Evolutionary conservation across 2,329 filamentous ascomycete species (phyloP).

Genomic region (Cadophora malorum): DNA sequence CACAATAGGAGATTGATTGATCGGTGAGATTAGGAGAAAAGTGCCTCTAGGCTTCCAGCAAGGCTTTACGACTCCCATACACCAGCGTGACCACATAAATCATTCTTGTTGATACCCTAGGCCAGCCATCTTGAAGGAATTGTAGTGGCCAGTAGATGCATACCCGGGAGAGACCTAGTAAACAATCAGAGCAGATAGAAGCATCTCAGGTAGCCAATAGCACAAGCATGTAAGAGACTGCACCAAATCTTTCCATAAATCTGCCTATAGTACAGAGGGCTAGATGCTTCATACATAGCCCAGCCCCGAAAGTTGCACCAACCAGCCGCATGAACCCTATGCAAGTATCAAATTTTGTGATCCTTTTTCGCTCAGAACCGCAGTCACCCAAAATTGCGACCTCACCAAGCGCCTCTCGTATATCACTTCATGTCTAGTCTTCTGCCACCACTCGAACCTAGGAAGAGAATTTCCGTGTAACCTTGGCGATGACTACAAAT

Average conservation of each 20-base stretch:
- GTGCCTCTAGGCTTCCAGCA: no score
- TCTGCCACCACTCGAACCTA: constrained; percentile 25
- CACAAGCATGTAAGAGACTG: background rate
- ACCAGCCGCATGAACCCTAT: constrained; percentile 23
- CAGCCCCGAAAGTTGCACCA: constrained; percentile 12
- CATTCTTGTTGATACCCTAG: no score
- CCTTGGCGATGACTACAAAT: constrained; percentile 84
- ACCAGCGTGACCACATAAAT: no score
- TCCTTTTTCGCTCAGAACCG: constrained; percentile 5
- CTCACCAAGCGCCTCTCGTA: background rate
- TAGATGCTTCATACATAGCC: constrained; percentile 5
- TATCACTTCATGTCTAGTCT: background rate
- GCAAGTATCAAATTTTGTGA: constrained; percentile 25
- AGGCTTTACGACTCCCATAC: no score
- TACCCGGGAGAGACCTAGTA: background rate
- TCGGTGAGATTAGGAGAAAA: no score
- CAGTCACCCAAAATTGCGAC: background rate
- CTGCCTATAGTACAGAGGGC: constrained; percentile 25
- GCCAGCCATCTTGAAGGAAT: background rate
- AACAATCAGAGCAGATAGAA: background rate
- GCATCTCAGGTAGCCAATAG: background rate
- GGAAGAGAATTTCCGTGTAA: constrained; percentile 82
- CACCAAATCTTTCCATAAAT: constrained; percentile 23
- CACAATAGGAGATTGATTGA: no score
- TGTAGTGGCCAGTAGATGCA: background rate